phyloP scores from a whole-genome alignment of 768 basidiomycete species.

The Lentinula guzmanii region DNA sequence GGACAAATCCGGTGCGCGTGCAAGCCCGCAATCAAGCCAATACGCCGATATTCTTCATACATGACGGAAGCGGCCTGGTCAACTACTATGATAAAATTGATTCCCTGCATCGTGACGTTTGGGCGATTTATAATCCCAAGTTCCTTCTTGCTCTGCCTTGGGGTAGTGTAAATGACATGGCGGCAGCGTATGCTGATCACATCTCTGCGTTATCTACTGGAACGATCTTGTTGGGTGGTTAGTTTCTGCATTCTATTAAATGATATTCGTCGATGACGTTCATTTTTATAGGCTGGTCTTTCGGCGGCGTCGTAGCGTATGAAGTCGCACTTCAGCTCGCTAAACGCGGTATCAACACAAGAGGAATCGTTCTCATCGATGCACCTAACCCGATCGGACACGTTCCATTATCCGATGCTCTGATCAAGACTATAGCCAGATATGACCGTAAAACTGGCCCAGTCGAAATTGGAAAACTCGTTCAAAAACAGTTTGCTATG shows the following conservation, averaged over 20 bases:
- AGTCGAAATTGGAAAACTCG: slow-evolving; percentile 25
- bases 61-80: slow-evolving; percentile 67
- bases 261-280: not conserved
- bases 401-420: slow-evolving; percentile 41
- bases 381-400: slow-evolving; percentile 53
- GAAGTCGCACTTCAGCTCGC: slow-evolving; percentile 52
- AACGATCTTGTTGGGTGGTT: slow-evolving; percentile 55
- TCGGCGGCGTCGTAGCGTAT: slow-evolving; percentile 69
- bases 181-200: slow-evolving; percentile 38
- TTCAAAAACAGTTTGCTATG: slow-evolving; percentile 43
- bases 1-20: slow-evolving; percentile 26
- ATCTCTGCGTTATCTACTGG: slow-evolving; percentile 28
- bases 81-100: slow-evolving; percentile 43
- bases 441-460: slow-evolving; percentile 21
- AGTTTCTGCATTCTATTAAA: slow-evolving; percentile 10
- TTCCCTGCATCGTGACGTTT: slow-evolving; percentile 45
- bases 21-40: slow-evolving; percentile 17
- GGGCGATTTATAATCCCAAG: slow-evolving; percentile 55
- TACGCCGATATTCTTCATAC: slow-evolving; percentile 56
- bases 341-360: slow-evolving; percentile 34
- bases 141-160: slow-evolving; percentile 40
- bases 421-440: slow-evolving; percentile 44
- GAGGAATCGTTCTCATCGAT: slow-evolving; percentile 63
- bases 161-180: slow-evolving; percentile 48
- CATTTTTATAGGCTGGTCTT: slow-evolving; percentile 59